Percentiles rank a stretch among this genome's conserved stretches.
These are phyloP conservation scores for Colletotrichum simmondsii DNA, from an alignment of 2,329 filamentous ascomycete species.

Conservation along the genomic window DNA sequence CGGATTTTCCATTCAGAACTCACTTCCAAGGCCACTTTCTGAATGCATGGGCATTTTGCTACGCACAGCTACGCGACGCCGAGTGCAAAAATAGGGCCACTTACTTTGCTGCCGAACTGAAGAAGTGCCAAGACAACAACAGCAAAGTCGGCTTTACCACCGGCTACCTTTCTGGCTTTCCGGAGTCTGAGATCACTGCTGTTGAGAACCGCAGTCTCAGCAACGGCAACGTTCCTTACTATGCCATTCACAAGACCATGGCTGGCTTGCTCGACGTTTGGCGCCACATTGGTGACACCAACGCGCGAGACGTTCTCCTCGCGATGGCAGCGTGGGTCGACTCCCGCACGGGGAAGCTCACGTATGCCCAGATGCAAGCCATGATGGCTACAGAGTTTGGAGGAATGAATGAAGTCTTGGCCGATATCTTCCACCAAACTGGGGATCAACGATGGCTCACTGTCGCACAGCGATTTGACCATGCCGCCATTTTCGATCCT, in stretches of 20 bases:
- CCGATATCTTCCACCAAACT: slow-evolving; percentile 58
- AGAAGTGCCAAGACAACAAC: slow-evolving; percentile 64
- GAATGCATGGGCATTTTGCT: slow-evolving; percentile 61
- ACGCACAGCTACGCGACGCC: slow-evolving; percentile 52
- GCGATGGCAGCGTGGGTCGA: slow-evolving; percentile 61
- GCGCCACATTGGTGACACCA: slow-evolving; percentile 53
- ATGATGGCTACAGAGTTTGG: slow-evolving; percentile 62
- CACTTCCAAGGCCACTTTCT: slow-evolving; percentile 64
- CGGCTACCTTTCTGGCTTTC: slow-evolving; percentile 63
- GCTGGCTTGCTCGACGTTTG: slow-evolving; percentile 62
- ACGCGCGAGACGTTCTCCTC: slow-evolving; percentile 55
- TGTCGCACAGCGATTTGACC: slow-evolving; percentile 61
- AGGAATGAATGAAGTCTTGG: slow-evolving; percentile 63
- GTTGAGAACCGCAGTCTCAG: slow-evolving; percentile 55
- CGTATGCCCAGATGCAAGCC: slow-evolving; percentile 56
- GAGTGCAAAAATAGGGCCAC: slow-evolving; percentile 57
- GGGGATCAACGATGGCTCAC: slow-evolving; percentile 57
- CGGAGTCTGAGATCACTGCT: slow-evolving; percentile 59
- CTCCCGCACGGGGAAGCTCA: slow-evolving; percentile 53
- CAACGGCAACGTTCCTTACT: slow-evolving; percentile 65
- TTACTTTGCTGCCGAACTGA: slow-evolving; percentile 57
- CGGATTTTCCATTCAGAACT: slow-evolving; percentile 62
- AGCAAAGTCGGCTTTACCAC: slow-evolving; percentile 51
- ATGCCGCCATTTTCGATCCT: slow-evolving; percentile 57
- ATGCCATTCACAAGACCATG: slow-evolving; percentile 65